phyloP scores from a whole-genome alignment of 352 stramenopile genomes.

The Phytophthora melonis region DNA sequence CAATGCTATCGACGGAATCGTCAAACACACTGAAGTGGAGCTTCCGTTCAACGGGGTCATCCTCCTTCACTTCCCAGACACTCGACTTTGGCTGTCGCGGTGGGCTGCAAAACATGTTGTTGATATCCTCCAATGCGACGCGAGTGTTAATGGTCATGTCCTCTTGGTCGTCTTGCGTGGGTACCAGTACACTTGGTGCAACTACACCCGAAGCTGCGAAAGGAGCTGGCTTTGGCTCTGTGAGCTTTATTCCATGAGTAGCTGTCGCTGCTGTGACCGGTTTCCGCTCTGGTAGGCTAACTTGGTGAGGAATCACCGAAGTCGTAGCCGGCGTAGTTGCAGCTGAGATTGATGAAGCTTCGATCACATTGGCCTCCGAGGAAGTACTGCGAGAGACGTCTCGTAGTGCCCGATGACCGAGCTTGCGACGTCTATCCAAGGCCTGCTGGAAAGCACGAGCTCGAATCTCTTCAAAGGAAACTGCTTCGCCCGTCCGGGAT shows the following conservation, averaged over 20 bases:
- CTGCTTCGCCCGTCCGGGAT: constrained; percentile 48
- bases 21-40: constrained; percentile 88
- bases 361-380: constrained; percentile 20
- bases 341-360: neutral
- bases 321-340: neutral
- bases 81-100: constrained; percentile 49
- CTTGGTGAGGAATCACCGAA: constrained; percentile 17
- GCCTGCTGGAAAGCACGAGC: constrained; percentile 42
- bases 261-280: constrained; percentile 3
- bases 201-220: neutral
- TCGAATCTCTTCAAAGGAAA: constrained; percentile 88
- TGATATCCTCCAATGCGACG: constrained; percentile 85
- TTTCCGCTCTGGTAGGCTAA: constrained; percentile 13
- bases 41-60: constrained; percentile 81
- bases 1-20: constrained; percentile 78
- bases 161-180: constrained; percentile 64
- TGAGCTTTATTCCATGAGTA: constrained; percentile 14
- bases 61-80: constrained; percentile 60
- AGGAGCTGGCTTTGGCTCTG: constrained; percentile 17
- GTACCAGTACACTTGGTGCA: constrained; percentile 21
- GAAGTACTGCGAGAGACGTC: constrained; percentile 34
- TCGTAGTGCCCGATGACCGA: constrained; percentile 27
- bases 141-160: constrained; percentile 91
- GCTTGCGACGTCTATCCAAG: constrained; percentile 20
- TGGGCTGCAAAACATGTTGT: constrained; percentile 90